A percentile compares a stretch with the other conserved stretches of the same genome.
Evolutionary conservation across 2,329 filamentous ascomycete species (phyloP).

Genomic region (Phialocephala subalpina): DNA sequence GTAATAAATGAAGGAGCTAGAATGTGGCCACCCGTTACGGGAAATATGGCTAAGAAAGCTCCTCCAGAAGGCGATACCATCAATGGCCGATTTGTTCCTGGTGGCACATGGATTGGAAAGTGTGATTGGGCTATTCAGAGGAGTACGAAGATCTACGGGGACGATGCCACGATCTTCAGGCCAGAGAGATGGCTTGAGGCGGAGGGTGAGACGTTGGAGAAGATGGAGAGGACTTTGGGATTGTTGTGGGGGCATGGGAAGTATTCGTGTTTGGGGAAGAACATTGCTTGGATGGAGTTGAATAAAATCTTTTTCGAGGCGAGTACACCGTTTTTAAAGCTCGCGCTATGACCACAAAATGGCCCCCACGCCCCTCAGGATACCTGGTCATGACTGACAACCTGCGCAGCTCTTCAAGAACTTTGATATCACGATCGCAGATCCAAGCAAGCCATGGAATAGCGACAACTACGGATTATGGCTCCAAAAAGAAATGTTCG

Average conservation of each 20-base stretch:
- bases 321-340: neutral
- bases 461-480: conserved; percentile 21
- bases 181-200: conserved; percentile 59
- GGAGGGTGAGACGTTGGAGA: conserved; percentile 23
- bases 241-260: conserved; percentile 55
- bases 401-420: conserved; percentile 24
- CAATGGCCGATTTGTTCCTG: conserved; percentile 30
- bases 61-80: conserved; percentile 33
- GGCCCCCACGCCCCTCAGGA: too few relatives aligned
- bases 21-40: conserved; percentile 52
- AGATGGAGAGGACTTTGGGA: conserved; percentile 51
- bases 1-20: conserved; percentile 58
- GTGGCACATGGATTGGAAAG: conserved; percentile 37
- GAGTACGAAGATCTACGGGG: conserved; percentile 46
- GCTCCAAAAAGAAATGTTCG: conserved; percentile 25
- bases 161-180: conserved; percentile 50
- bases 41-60: conserved; percentile 33
- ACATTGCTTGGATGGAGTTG: conserved; percentile 57
- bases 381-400: too few relatives aligned
- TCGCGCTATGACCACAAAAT: too few relatives aligned
- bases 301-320: conserved; percentile 50
- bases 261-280: conserved; percentile 55
- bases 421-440: conserved; percentile 23
- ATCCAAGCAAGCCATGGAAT: conserved; percentile 29
- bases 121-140: conserved; percentile 41